Base-by-base conservation (phyloP, 1,284 basidiomycete species). In the Fistulinella staudtii region DNA sequence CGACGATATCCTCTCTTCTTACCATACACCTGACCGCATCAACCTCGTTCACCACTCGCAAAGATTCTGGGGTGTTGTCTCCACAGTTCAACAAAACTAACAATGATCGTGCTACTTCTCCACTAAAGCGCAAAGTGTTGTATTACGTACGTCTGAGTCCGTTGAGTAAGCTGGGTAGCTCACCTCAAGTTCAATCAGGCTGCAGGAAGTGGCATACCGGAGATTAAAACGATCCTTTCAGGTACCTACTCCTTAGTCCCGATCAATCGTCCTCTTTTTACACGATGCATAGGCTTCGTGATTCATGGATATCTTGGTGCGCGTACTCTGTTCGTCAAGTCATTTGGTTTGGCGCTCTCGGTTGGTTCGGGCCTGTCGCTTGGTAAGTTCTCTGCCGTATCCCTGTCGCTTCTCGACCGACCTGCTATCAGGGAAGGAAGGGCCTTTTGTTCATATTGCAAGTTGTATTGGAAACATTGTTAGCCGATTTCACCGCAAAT, bases 221-320 rank as follows among this genome's bases (percentile, higher is more conserved):
- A 98, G 66, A 87, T 98, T 65, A 99, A 98, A 69, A 94, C 93
- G 1, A 96, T 98, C 46, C 74, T 99, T 29, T 93, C 91, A 46
- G 93, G 87, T 80, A 52, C 34, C 66, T 34, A 11, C 34, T 39
- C 49, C 27, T 11, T 50, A 45, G 5, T 20, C 38, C 21, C 25
- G 14, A 8, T 30, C 8, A 4, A 30, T 50, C 22, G 2, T 40
- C 34, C 30, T 20, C 45, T 9, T 47, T 23, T 53, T 23, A 38
- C 34, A 21, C 46, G 20, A 34, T 17, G 3, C 18, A 27, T 43
- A 86, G 88, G 91, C n/a, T 98, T 97, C 57, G 94, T 98, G 15
- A 97, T 99, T 50, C 93, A 96, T 58, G 95, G 95, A 17, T 99
- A 96, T 64, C 84, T 99, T 30, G 95, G 95, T 23, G 84, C 77